Evolutionary conservation across 768 basidiomycete genomes (phyloP).

Genomic region (Russula vinacea): DNA sequence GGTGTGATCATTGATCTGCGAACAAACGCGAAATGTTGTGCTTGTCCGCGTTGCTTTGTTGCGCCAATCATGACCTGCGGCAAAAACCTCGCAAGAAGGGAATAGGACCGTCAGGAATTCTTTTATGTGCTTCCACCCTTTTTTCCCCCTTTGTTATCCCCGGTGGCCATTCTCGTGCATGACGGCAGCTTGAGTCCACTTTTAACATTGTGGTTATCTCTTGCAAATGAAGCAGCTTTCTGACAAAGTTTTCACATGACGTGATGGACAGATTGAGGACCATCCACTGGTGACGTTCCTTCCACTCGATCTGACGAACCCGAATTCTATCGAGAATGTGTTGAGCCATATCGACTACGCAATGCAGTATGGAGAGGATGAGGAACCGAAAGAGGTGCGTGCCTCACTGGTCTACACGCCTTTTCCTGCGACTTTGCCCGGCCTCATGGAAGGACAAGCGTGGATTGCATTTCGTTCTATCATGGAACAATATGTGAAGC

Average conservation of each 20-base stretch:
- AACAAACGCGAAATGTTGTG: constrained; percentile 13
- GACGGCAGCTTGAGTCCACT: constrained; percentile 10
- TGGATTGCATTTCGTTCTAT: constrained; percentile 20
- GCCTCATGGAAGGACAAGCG: constrained; percentile 11
- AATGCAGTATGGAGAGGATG: constrained; percentile 98
- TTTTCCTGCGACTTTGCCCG: constrained; percentile 9
- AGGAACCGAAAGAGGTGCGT: constrained; percentile 89
- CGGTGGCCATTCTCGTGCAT: constrained; percentile 19
- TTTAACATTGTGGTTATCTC: constrained; percentile 8
- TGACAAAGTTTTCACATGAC: constrained; percentile 24
- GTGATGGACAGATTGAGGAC: constrained; percentile 81
- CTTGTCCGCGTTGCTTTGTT: constrained; percentile 22
- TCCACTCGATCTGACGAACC: constrained; percentile 84
- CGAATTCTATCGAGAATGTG: constrained; percentile 86
- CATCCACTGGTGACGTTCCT: constrained; percentile 97
- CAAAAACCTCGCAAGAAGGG: constrained; percentile 20
- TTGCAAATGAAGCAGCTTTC: constrained; percentile 11
- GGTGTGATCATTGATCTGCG: constrained; percentile 19
- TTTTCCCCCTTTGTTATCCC: constrained; percentile 9
- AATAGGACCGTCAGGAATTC: constrained; percentile 9
- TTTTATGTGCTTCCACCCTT: constrained; percentile 9
- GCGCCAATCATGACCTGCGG: constrained; percentile 10
- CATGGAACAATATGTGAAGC: constrained; percentile 16
- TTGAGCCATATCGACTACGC: constrained; percentile 96
- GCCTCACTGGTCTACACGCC: constrained; percentile 10